phyloP scores from a whole-genome alignment of 495 filamentous ascomycete genomes.

The Parathielavia hyrcaniae region DNA sequence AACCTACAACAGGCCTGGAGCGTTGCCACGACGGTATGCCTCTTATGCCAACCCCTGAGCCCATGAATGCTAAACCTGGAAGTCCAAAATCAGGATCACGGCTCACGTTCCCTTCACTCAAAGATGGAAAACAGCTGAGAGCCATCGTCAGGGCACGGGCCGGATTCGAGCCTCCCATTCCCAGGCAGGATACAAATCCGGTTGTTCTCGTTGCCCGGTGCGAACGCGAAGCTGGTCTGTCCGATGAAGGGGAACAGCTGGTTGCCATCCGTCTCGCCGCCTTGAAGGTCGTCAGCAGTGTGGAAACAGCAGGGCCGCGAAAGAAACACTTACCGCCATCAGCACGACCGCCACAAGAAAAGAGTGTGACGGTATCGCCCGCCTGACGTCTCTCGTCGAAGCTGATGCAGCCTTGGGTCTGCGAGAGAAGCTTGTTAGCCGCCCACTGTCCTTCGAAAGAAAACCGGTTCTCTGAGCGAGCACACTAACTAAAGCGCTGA shows the following conservation, averaged over 20 bases:
- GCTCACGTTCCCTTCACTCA: conserved; percentile 16
- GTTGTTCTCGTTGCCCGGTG: conserved; percentile 37
- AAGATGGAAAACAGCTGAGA: conserved; percentile 45
- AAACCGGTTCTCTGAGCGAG: not conserved
- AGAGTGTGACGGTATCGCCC: conserved; percentile 46
- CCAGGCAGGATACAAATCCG: conserved; percentile 40
- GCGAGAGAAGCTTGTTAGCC: conserved; percentile 1
- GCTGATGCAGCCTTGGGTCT: conserved; percentile 48
- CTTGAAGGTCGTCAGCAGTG: conserved; percentile 21
- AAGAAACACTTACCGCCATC: conserved; percentile 40
- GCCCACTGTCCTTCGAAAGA: not conserved
- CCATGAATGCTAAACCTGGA: not conserved
- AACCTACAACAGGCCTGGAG: not conserved
- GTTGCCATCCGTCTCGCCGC: conserved; percentile 37
- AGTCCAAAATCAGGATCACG: not conserved
- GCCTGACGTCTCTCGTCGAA: conserved; percentile 42
- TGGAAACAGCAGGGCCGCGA: not conserved
- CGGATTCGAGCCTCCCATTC: conserved; percentile 36
- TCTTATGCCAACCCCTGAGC: not conserved
- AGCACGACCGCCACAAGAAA: conserved; percentile 50
- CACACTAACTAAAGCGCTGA: conserved; percentile 40
- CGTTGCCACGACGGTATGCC: not conserved
- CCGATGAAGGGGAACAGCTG: conserved; percentile 41
- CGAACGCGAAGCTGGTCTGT: conserved; percentile 38
- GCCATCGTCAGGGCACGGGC: conserved; percentile 38